phyloP scores from a whole-genome alignment of 2,329 filamentous ascomycete species.

The Fusarium temperatum region DNA sequence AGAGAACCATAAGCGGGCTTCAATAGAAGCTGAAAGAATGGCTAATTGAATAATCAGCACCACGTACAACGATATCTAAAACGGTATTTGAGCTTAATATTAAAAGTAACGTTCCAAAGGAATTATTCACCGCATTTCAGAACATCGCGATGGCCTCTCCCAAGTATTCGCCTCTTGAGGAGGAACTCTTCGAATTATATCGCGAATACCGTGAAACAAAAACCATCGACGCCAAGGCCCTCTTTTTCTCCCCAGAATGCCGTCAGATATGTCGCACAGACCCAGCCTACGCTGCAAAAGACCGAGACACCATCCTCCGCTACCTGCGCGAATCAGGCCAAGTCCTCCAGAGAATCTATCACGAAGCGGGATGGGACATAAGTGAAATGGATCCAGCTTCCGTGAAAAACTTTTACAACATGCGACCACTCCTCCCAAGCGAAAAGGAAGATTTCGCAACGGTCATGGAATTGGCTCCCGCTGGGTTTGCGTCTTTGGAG shows the following conservation, averaged over 20 bases:
- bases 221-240: not conserved
- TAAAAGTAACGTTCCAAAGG: accelerated
- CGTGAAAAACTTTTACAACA: not conserved
- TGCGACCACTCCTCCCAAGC: not conserved
- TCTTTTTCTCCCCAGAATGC: not conserved
- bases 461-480: not conserved
- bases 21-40: not conserved
- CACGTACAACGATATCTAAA: not conserved
- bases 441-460: not conserved
- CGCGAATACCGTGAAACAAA: not conserved
- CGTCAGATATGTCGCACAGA: constrained; percentile 13
- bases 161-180: not conserved
- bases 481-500: not conserved
- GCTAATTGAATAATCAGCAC: not conserved
- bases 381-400: not conserved
- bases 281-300: not conserved
- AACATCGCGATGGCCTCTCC: not conserved
- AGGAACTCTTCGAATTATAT: not conserved
- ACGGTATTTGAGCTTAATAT: not conserved
- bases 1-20: not conserved
- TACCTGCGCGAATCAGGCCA: not conserved
- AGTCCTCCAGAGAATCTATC: not conserved
- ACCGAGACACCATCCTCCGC: not conserved
- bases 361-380: not conserved
- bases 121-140: not conserved